A percentile compares a stretch with the other conserved stretches of the same genome.
phyloP scores from a whole-genome alignment of 73 alveolate species.

The Tetrahymena thermophila region DNA sequence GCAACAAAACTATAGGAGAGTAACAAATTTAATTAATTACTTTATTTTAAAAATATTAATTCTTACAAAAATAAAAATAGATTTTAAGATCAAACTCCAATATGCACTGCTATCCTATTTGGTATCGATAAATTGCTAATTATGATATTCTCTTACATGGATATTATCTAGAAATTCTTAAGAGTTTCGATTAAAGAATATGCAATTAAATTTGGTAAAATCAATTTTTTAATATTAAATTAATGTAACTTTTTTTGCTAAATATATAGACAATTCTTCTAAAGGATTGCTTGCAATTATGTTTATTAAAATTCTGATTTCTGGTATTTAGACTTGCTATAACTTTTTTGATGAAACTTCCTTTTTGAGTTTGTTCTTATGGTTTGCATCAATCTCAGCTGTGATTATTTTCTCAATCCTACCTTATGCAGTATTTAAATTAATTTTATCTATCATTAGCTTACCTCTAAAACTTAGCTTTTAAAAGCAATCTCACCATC shows the following conservation, averaged over 20 bases:
- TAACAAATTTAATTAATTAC: background rate
- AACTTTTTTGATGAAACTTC: background rate
- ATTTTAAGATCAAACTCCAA: background rate
- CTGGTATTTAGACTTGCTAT: background rate
- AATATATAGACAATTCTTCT: background rate
- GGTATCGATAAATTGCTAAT: background rate
- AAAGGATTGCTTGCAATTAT: background rate
- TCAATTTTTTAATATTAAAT: background rate
- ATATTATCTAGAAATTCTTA: background rate
- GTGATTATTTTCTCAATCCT: background rate
- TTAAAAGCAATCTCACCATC: background rate
- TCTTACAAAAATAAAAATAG: background rate
- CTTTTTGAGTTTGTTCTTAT: background rate
- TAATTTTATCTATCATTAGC: background rate
- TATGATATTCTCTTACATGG: background rate
- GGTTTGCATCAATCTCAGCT: background rate
- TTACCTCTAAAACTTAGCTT: background rate
- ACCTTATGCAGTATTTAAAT: background rate
- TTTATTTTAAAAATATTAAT: background rate
- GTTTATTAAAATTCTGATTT: background rate
- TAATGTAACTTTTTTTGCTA: background rate
- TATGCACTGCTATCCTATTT: background rate
- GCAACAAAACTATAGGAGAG: background rate
- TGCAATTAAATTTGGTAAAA: background rate
- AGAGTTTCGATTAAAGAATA: background rate